Evolutionary conservation across 352 stramenopile genomes (phyloP), one percentile per base, ranked within the genome.

Genomic region (Pythium vanterpoolii): DNA sequence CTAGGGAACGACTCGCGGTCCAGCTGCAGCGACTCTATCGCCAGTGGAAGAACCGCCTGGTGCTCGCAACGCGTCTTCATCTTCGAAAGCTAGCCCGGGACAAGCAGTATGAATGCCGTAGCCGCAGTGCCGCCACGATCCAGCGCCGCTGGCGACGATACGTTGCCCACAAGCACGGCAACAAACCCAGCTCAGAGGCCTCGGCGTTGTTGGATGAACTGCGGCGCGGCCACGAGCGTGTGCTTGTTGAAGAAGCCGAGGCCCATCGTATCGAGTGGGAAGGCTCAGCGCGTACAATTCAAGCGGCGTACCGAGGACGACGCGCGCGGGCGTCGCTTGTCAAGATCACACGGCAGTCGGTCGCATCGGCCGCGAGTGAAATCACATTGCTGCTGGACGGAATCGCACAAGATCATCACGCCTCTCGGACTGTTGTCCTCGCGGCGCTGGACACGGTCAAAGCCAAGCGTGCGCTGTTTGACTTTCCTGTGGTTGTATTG

Each of bases 241-340:
- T 75, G 19, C 64, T 66, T 8, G 56, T 56, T 1, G 55, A 62
- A 36, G 62, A 56, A 16, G 47, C 51, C 5, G 49, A 30, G 24
- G 19, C 30, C 13, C 18, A 38, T n/a, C 39, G 47, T 1, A 39
- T 50, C 18, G 52, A 76, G 9, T 59, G 76, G 19, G 60, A 75
- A 9, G 50, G 51, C 5, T 74, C 78, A 14, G 79, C 76, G 19
- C 58, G 72, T 14, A 77, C 68, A 46, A 86, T 89, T 39, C 81
- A 91, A 57, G 68, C 70, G 4, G 54, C 76, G 21, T 87, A 85
- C 23, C 75, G 77, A 2, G 70, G 79, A 13, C 79, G 75, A 23
- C 62, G 71, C 10, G 72, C 82, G 30, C 77, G 69, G 4, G 42
- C 23, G 7, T 86, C 79, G 14, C 62, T 87, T 2, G 47, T 47